phyloP scores from a whole-genome alignment of 768 basidiomycete genomes.

The Boletus rufocinnamomeus region DNA sequence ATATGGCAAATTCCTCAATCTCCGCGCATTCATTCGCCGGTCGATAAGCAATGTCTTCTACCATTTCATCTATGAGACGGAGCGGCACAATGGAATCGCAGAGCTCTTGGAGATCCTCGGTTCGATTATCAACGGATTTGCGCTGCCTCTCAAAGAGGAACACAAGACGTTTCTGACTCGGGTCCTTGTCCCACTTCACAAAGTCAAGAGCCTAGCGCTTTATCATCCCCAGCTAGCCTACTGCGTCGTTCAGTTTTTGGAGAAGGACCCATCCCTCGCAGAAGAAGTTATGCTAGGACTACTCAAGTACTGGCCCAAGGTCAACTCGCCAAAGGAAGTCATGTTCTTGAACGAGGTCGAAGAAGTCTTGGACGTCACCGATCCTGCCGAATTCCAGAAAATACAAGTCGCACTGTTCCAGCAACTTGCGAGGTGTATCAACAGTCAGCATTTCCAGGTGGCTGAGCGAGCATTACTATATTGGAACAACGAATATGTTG shows the following conservation, averaged over 20 bases:
- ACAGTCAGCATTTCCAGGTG: slow-evolving; percentile 99
- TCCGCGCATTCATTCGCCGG: slow-evolving; percentile 96
- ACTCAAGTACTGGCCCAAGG: slow-evolving; percentile 98
- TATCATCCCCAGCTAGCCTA: slow-evolving; percentile 99
- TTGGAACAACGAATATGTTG: slow-evolving; percentile 99
- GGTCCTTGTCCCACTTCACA: slow-evolving; percentile 93
- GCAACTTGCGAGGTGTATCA: slow-evolving; percentile 95
- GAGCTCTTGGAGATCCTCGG: slow-evolving; percentile 97
- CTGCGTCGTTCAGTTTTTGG: slow-evolving; percentile 98
- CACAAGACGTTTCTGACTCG: slow-evolving; percentile 98
- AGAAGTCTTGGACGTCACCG: slow-evolving; percentile 97
- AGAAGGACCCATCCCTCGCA: slow-evolving; percentile 90
- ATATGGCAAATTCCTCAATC: slow-evolving; percentile 98
- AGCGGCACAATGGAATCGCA: slow-evolving; percentile 98
- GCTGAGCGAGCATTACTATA: slow-evolving; percentile 95
- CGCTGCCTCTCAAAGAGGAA: slow-evolving; percentile 95
- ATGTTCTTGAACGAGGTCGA: slow-evolving; percentile 99
- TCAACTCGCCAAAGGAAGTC: slow-evolving; percentile 98
- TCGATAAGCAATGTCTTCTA: slow-evolving; percentile 99
- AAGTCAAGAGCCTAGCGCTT: slow-evolving; percentile 95
- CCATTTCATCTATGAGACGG: slow-evolving; percentile 98
- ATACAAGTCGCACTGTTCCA: slow-evolving; percentile 91
- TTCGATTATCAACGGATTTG: slow-evolving; percentile 99
- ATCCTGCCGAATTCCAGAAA: slow-evolving; percentile 95
- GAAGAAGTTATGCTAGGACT: slow-evolving; percentile 96